Evolutionary conservation across 495 filamentous ascomycete genomes (phyloP).

Genomic region (Penicillium desertorum): DNA sequence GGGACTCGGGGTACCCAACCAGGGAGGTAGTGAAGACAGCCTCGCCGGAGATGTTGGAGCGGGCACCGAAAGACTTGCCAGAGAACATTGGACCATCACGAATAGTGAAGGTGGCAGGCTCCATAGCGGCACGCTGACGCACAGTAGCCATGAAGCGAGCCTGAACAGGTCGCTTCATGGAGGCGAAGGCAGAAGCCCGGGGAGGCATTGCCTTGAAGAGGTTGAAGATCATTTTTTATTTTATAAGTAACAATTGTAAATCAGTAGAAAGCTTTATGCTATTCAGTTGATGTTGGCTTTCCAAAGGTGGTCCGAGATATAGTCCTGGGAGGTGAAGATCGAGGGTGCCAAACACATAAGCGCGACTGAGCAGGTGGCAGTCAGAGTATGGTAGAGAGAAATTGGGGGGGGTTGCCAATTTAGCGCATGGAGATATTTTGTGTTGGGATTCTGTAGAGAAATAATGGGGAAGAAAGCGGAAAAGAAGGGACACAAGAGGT

Average conservation of each 20-base stretch:
- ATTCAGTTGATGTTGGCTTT: conserved; percentile 82
- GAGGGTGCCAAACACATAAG: conserved; percentile 95
- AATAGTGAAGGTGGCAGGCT: conserved; percentile 92
- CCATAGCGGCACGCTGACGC: conserved; percentile 63
- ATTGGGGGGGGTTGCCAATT: conserved; percentile 16
- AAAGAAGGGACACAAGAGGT: conserved; percentile 13
- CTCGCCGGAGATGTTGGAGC: conserved; percentile 88
- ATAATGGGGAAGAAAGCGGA: conserved; percentile 15
- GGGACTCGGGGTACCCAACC: conserved; percentile 94
- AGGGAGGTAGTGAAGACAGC: conserved; percentile 93
- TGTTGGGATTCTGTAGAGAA: conserved; percentile 19
- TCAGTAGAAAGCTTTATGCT: conserved; percentile 17
- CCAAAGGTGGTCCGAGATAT: conserved; percentile 99
- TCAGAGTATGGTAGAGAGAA: conserved; percentile 28
- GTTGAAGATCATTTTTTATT: conserved; percentile 65
- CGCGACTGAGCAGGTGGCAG: conserved; percentile 54
- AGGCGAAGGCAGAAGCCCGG: conserved; percentile 53
- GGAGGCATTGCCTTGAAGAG: conserved; percentile 57
- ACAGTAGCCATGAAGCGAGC: conserved; percentile 69
- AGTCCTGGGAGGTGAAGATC: conserved; percentile 97
- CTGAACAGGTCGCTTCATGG: conserved; percentile 52
- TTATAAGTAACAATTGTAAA: conserved; percentile 22
- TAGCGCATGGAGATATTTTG: conserved; percentile 26
- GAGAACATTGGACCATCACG: conserved; percentile 92
- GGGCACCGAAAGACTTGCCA: conserved; percentile 89